Evolutionary conservation across 345 rosid genomes (phyloP).

Genomic region (Erucastrum elatum): DNA sequence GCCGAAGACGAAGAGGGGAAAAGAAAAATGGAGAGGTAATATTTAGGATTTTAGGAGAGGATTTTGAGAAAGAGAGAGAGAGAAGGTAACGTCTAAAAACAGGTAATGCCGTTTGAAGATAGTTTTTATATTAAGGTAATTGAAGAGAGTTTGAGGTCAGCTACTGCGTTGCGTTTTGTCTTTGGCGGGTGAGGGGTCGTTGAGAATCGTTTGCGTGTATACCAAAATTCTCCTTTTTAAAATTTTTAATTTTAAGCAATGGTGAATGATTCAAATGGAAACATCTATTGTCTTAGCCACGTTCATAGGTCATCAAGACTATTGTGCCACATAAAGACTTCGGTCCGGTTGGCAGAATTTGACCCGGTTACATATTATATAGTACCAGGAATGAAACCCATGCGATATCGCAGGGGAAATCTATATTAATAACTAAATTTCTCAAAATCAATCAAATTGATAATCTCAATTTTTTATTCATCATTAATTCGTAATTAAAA

Average conservation of each 20-base stretch:
- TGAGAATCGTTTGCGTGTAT: neutral
- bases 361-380: conserved; percentile 8
- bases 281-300: conserved; percentile 22
- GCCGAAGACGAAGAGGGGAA: conserved; percentile 8
- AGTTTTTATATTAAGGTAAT: neutral
- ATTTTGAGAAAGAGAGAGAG: conserved; percentile 36
- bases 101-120: conserved; percentile 34
- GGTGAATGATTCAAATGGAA: conserved; percentile 12
- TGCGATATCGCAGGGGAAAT: too few species aligned
- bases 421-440: too few species aligned
- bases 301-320: conserved; percentile 6
- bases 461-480: too few species aligned
- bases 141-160: conserved; percentile 20
- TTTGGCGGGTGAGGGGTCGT: conserved; percentile 41
- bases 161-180: conserved; percentile 33
- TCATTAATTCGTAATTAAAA: too few species aligned
- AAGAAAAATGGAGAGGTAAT: conserved; percentile 12
- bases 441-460: too few species aligned
- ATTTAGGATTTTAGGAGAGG: conserved; percentile 47
- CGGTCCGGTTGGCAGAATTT: neutral
- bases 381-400: too few species aligned
- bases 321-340: conserved; percentile 26
- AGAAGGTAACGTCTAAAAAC: conserved; percentile 28
- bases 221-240: neutral
- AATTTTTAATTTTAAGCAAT: neutral